Percentiles rank a stretch among this genome's conserved stretches.
Conservation (phyloP, 2,329 filamentous ascomycete species). For the Arthrinium puccinioides region DNA sequence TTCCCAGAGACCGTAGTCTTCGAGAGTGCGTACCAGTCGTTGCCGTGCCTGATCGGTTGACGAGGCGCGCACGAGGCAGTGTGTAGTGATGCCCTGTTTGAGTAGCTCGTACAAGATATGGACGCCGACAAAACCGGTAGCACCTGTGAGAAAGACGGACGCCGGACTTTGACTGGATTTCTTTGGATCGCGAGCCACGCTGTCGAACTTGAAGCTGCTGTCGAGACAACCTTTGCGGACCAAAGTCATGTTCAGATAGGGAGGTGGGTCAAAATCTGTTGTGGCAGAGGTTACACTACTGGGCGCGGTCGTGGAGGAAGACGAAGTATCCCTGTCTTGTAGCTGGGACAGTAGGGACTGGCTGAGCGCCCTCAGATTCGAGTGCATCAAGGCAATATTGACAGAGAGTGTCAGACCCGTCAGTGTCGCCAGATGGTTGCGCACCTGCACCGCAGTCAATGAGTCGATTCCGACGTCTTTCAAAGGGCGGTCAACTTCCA, state of each 20-base stretch:
- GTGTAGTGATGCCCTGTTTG: constrained; percentile 11
- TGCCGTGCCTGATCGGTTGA: constrained; percentile 7
- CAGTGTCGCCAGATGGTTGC: constrained; percentile 15
- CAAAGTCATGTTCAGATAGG: constrained; percentile 10
- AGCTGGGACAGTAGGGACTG: constrained; percentile 11
- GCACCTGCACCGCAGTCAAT: constrained; percentile 18
- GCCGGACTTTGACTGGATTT: constrained; percentile 6
- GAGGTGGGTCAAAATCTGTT: constrained; percentile 6
- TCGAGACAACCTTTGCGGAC: constrained; percentile 18
- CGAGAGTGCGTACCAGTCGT: constrained; percentile 12
- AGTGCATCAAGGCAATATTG: constrained; percentile 14
- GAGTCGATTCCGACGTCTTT: constrained; percentile 20
- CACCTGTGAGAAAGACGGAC: constrained; percentile 17
- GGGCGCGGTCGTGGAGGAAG: constrained; percentile 5
- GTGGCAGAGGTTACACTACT: constrained; percentile 8
- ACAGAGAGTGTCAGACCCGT: constrained; percentile 14
- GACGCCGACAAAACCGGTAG: constrained; percentile 20
- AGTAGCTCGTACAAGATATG: constrained; percentile 17
- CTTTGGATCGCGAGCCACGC: constrained; percentile 6
- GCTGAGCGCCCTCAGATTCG: constrained; percentile 13
- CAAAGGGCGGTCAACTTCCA: constrained; percentile 14
- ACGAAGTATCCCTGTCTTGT: constrained; percentile 8
- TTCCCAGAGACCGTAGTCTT: constrained; percentile 16
- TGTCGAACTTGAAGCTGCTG: constrained; percentile 13
- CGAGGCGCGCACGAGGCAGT: constrained; percentile 18